A percentile compares a stretch with the other conserved stretches of the same genome.
These are phyloP conservation scores for Paralagenidium karlingii DNA, from an alignment of 352 stramenopile species.

Conservation along the genomic window DNA sequence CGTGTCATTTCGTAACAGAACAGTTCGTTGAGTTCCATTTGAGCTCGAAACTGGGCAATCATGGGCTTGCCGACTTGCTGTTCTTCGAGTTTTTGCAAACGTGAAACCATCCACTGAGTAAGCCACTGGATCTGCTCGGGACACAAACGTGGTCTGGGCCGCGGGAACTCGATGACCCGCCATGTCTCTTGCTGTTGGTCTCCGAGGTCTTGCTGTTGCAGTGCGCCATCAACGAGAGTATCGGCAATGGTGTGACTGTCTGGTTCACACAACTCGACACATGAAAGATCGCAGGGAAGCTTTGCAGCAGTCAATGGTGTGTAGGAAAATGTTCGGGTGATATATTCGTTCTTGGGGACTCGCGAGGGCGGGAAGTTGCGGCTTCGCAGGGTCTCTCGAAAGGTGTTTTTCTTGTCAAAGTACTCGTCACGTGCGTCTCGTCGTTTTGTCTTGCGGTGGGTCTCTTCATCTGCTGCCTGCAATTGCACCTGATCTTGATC, in stretches of 20 bases:
- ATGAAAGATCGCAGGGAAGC: too few relatives aligned
- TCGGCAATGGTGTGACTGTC: constrained; percentile 3
- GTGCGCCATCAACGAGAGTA: constrained; percentile 12
- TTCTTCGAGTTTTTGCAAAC: neutral
- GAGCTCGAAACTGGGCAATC: constrained; percentile 8
- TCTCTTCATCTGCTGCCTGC: neutral
- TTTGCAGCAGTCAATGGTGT: too few relatives aligned
- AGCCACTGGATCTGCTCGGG: constrained; percentile 15
- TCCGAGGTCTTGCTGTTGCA: constrained; percentile 2
- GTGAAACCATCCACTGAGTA: constrained; percentile 12
- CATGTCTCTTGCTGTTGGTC: constrained; percentile 11
- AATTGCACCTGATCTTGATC: neutral
- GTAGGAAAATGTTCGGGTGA: constrained; percentile 14
- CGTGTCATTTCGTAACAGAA: constrained; percentile 29
- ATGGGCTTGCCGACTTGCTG: neutral
- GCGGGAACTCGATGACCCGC: constrained; percentile 27
- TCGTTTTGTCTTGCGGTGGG: neutral
- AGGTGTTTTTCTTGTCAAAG: constrained; percentile 7
- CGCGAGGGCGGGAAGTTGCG: constrained; percentile 25
- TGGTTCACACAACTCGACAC: constrained; percentile 5
- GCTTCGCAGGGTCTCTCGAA: constrained; percentile 20
- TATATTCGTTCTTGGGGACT: constrained; percentile 13
- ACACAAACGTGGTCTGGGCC: constrained; percentile 11
- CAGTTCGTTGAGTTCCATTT: constrained; percentile 16
- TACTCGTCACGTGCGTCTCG: neutral